phyloP scores from a whole-genome alignment of 352 stramenopile species.

The Phytophthora uliginosa region DNA sequence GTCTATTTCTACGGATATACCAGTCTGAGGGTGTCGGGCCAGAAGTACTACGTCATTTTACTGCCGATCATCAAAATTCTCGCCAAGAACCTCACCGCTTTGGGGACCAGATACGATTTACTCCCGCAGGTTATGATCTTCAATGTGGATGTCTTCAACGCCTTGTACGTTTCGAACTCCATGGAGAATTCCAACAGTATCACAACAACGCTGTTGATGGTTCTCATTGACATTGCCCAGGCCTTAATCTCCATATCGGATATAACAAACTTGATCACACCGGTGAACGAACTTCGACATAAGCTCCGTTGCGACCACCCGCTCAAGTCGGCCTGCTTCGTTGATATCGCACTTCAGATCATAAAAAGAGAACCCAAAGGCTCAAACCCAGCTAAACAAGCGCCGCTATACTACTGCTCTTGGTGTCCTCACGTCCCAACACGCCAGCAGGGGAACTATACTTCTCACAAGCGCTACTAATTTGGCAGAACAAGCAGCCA shows the following conservation, averaged over 20 bases:
- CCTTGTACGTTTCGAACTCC: not conserved
- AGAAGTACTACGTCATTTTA: not conserved
- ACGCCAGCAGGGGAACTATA: not conserved
- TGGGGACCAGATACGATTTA: not conserved
- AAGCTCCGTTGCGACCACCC: not conserved
- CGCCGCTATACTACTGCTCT: not conserved
- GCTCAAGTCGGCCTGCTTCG: not conserved
- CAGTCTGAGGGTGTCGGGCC: not conserved
- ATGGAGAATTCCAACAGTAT: constrained; percentile 1
- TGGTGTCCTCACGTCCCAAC: not conserved
- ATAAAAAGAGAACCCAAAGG: not conserved
- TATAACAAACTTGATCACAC: not conserved
- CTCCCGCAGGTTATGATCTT: constrained; percentile 4
- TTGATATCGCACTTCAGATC: not conserved
- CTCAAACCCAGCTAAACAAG: not conserved
- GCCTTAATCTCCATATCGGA: not conserved
- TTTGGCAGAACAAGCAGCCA: not conserved
- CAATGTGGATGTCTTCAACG: constrained; percentile 1
- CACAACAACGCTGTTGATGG: not conserved
- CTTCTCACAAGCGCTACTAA: not conserved
- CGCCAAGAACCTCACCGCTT: not conserved
- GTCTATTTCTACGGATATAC: constrained; percentile 3
- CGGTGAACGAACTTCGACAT: not conserved
- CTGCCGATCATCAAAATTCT: constrained; percentile 2
- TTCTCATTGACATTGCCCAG: not conserved